These are phyloP conservation scores for Macrophomina tecta DNA, from an alignment of 2,329 filamentous ascomycete genomes.

Conservation along the genomic window DNA sequence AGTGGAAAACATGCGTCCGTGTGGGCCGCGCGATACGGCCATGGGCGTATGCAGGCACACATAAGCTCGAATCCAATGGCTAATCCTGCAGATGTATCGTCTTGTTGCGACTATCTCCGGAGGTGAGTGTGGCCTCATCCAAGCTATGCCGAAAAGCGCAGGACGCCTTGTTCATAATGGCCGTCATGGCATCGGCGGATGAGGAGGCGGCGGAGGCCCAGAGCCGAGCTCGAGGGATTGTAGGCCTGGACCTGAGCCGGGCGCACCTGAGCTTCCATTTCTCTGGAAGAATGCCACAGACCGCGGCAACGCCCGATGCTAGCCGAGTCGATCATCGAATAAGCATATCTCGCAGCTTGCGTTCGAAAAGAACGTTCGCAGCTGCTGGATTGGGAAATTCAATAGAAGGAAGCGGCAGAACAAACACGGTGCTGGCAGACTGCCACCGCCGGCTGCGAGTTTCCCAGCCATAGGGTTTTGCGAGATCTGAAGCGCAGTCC, in stretches of 20 bases:
- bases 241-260: background rate
- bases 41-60: too few relatives aligned
- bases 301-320: background rate
- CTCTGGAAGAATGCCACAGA: background rate
- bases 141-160: constrained; percentile 3
- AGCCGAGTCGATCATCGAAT: constrained; percentile 2
- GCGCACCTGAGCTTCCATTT: background rate
- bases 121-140: background rate
- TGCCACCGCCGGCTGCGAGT: background rate
- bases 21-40: too few relatives aligned
- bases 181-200: constrained; percentile 36
- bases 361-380: background rate
- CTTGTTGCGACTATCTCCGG: background rate
- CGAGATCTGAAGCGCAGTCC: background rate
- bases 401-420: background rate
- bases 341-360: background rate
- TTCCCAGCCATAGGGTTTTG: background rate
- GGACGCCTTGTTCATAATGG: constrained; percentile 36
- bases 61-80: too few relatives aligned
- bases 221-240: constrained; percentile 1
- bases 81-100: too few relatives aligned
- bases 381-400: constrained; percentile 12
- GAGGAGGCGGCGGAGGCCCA: constrained; percentile 31
- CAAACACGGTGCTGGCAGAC: constrained; percentile 1
- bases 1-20: too few relatives aligned